Evolutionary conservation across 2,329 filamentous ascomycete genomes (phyloP).

Genomic region (Lasiodiplodia hormozganensis): DNA sequence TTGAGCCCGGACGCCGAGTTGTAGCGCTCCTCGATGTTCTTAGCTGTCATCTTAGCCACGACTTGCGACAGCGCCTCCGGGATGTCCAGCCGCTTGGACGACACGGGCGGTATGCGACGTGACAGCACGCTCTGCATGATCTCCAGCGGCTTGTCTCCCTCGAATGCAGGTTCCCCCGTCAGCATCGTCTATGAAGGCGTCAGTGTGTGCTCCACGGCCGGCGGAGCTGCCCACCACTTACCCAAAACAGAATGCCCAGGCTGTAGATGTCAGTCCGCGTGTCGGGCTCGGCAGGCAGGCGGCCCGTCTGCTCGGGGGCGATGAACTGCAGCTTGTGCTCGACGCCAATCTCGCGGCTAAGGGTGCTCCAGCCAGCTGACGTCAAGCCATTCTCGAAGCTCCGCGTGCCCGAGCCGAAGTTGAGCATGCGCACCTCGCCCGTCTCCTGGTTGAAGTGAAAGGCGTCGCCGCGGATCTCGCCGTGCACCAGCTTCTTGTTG

Average conservation of each 20-base stretch:
- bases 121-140: slow-evolving; percentile 90
- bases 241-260: slow-evolving; percentile 88
- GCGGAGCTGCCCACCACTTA: slow-evolving; percentile 40
- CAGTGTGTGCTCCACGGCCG: neutral
- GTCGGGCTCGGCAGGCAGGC: slow-evolving; percentile 91
- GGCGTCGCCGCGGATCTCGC: slow-evolving; percentile 87
- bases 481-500: slow-evolving; percentile 83
- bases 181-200: slow-evolving; percentile 57
- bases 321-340: slow-evolving; percentile 92
- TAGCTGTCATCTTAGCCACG: slow-evolving; percentile 91
- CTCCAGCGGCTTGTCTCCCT: slow-evolving; percentile 80
- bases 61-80: slow-evolving; percentile 83
- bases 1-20: slow-evolving; percentile 87
- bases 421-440: slow-evolving; percentile 77
- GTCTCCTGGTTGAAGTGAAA: slow-evolving; percentile 83
- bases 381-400: slow-evolving; percentile 89
- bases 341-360: slow-evolving; percentile 84
- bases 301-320: slow-evolving; percentile 91
- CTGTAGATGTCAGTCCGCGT: slow-evolving; percentile 93
- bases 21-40: slow-evolving; percentile 86
- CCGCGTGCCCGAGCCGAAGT: slow-evolving; percentile 84
- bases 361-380: slow-evolving; percentile 82
- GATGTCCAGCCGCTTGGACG: slow-evolving; percentile 78
- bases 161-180: slow-evolving; percentile 80
- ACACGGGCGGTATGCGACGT: slow-evolving; percentile 77